A percentile compares a stretch with the other conserved stretches of the same genome.
These are phyloP conservation scores for Xylaria nigripes DNA, from an alignment of 495 filamentous ascomycete species.

Conservation along the genomic window DNA sequence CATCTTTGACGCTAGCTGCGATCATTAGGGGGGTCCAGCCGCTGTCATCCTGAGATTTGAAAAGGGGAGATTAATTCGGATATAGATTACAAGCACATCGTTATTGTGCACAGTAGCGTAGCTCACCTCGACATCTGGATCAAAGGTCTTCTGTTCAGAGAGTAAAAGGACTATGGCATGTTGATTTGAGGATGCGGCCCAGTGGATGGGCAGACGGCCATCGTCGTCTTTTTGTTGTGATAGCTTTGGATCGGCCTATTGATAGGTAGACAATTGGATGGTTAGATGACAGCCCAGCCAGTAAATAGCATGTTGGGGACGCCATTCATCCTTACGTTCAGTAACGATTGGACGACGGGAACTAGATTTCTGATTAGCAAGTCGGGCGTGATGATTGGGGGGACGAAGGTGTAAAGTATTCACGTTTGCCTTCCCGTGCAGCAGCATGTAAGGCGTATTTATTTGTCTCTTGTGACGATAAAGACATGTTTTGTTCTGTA, in stretches of 20 bases:
- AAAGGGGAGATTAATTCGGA: background rate
- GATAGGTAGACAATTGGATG: constrained; percentile 11
- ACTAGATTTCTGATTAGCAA: constrained; percentile 34
- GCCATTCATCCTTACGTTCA: constrained; percentile 47
- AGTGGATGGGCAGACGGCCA: constrained; percentile 87
- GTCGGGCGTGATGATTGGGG: background rate
- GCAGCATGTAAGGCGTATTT: constrained; percentile 88
- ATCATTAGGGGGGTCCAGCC: constrained; percentile 98
- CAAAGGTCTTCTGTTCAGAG: constrained; percentile 61
- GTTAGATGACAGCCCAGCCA: background rate
- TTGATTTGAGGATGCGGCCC: constrained; percentile 82
- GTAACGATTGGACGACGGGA: constrained; percentile 62
- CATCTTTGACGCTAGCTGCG: constrained; percentile 67
- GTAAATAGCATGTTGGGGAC: constrained; percentile 15
- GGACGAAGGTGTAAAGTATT: constrained; percentile 17
- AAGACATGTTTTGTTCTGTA: constrained; percentile 1
- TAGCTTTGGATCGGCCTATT: constrained; percentile 70
- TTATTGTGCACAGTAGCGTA: background rate
- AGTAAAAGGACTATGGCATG: constrained; percentile 67
- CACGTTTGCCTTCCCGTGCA: constrained; percentile 79
- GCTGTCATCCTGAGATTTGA: constrained; percentile 56
- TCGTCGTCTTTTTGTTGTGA: constrained; percentile 72
- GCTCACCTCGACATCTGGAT: constrained; percentile 73
- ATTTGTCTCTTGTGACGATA: constrained; percentile 15
- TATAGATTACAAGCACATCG: background rate